Evolutionary conservation across 1,284 basidiomycete genomes (phyloP).

Genomic region (Pholiota adiposa): DNA sequence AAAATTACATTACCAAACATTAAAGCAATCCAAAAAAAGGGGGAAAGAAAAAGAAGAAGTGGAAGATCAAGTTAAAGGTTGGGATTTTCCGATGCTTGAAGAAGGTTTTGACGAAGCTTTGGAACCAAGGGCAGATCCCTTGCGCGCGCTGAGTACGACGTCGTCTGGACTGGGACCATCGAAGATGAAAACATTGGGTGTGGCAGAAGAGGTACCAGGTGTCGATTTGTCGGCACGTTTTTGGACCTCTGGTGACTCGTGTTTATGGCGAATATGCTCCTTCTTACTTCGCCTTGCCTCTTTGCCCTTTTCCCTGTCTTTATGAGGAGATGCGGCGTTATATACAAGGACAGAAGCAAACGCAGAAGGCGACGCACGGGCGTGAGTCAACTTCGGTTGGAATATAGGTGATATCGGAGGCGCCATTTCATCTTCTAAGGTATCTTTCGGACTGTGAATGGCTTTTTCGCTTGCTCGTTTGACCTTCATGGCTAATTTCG

Average conservation of each 20-base stretch:
- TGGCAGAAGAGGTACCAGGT: conserved; percentile 19
- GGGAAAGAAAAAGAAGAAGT: conserved; percentile 29
- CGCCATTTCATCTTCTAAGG: conserved; percentile 41
- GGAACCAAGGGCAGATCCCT: conserved; percentile 66
- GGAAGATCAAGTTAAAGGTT: conserved; percentile 10
- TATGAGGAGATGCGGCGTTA: conserved; percentile 44
- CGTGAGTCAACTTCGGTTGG: conserved; percentile 48
- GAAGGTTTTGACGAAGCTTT: conserved; percentile 33
- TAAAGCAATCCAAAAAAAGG: conserved; percentile 33
- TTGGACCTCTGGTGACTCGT: conserved; percentile 20
- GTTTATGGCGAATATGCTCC: conserved; percentile 20
- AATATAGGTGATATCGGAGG: conserved; percentile 60
- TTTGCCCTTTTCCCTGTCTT: conserved; percentile 42
- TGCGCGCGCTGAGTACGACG: conserved; percentile 77
- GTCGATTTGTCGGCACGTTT: conserved; percentile 15
- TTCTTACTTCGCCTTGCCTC: conserved; percentile 30
- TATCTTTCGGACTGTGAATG: conserved; percentile 29
- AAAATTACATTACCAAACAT: conserved; percentile 43
- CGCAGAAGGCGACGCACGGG: conserved; percentile 73
- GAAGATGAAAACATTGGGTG: conserved; percentile 62
- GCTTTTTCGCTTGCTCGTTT: conserved; percentile 52
- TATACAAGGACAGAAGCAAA: conserved; percentile 75
- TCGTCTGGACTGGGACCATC: conserved; percentile 90
- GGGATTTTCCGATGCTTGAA: conserved; percentile 23
- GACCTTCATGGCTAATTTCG: conserved; percentile 73